Base-by-base conservation (phyloP, 1,284 basidiomycete species). In the Tetrapyrgos nigripes region DNA sequence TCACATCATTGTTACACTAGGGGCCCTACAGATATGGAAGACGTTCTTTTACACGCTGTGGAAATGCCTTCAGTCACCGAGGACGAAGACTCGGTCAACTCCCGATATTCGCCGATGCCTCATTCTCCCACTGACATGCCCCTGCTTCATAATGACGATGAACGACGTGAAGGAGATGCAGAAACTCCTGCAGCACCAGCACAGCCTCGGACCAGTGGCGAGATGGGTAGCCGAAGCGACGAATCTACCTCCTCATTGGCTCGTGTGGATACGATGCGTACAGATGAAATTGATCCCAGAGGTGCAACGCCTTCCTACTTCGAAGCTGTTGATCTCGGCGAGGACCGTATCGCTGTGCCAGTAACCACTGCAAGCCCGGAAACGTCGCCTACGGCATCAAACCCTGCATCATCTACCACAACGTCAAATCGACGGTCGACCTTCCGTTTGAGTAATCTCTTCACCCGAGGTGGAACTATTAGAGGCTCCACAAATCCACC, bases 271-370 rank as follows among this genome's bases (percentile, higher is more conserved):
- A 68, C 62, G 47, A 65, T 64, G 53, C 61, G 68, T 1, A 70
- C 74, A 45, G 64, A 61, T 19, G 44, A 33, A 9, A 50, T 64
- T 23, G 76, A 79, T 63, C 77, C 81, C 4, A 73, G 83, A 59
- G 89, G 85, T 26, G 82, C 84, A 45, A 84, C 86, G 9, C 89
- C 89, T 5, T 70, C 87, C 0, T 91, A 91, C 68, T 81, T 80
- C 52, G 88, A 90, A 70, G 83, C 81, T 17, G 72, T 84, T 6
- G 72, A 75, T 46, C 61, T 64, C 8, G 60, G 54, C 11, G 59
- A 63, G 14, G 66, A 66, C 35, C 29, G 51, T 13, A n/a, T 26
- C 26, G 21, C 52, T 1, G 19, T 26, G 6, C 13, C 52, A 21
- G 27, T 21, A 13, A 46, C 28, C 21, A 44, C 31, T 4, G 24